Evolutionary conservation across 352 stramenopile species (phyloP).

Genomic region (Phytophthora capsici): DNA sequence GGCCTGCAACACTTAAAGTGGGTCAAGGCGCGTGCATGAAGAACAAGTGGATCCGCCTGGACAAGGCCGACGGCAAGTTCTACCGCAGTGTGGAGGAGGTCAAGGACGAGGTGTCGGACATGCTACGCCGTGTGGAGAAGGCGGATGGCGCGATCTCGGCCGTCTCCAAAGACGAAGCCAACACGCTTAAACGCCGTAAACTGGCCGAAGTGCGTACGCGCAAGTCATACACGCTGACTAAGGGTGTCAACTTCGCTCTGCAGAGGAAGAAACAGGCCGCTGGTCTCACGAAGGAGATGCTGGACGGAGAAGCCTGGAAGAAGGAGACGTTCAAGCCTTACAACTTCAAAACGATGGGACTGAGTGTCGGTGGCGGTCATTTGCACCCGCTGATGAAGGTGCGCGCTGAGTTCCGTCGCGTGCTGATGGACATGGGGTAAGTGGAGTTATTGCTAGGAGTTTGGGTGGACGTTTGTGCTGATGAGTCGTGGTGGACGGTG

Average conservation of each 20-base stretch:
- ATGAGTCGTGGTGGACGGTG: neutral
- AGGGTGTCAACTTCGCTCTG: conserved; percentile 93
- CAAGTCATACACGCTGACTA: conserved; percentile 96
- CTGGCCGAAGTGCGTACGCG: conserved; percentile 82
- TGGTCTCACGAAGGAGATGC: conserved; percentile 99
- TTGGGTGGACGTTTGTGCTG: neutral
- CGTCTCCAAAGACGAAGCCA: conserved; percentile 76
- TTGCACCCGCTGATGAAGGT: conserved; percentile 98
- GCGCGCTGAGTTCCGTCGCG: conserved; percentile 97
- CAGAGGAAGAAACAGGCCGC: conserved; percentile 96
- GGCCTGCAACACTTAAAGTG: conserved; percentile 93
- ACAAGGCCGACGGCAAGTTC: conserved; percentile 91
- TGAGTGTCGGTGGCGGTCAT: conserved; percentile 95
- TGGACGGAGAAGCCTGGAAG: conserved; percentile 96
- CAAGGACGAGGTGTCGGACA: conserved; percentile 70
- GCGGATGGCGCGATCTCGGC: conserved; percentile 64
- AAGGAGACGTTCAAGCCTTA: conserved; percentile 98
- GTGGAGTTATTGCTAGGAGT: neutral
- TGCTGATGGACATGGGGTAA: conserved; percentile 99
- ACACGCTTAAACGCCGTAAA: conserved; percentile 85
- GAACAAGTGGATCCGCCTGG: conserved; percentile 97
- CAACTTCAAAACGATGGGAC: conserved; percentile 98
- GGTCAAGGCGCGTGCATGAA: conserved; percentile 98
- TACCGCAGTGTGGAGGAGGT: conserved; percentile 78
- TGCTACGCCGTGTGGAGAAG: conserved; percentile 88